phyloP scores from a whole-genome alignment of 768 basidiomycete genomes.

The Clavaria fumosa region DNA sequence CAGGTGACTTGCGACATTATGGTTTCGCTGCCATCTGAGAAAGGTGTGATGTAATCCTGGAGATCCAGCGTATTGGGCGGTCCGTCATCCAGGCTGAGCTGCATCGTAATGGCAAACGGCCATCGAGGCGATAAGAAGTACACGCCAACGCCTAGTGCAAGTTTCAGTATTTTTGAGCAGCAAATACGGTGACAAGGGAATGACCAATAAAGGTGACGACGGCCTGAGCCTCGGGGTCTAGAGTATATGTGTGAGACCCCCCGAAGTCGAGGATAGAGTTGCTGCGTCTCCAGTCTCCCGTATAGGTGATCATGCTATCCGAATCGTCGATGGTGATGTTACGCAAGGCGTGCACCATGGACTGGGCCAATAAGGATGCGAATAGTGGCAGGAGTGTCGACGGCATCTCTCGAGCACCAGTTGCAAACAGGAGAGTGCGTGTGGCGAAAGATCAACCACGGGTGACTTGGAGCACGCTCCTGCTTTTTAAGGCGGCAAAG shows the following conservation, averaged over 20 bases:
- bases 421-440: no score
- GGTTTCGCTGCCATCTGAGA: no score
- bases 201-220: slow-evolving; percentile 3
- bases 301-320: not conserved
- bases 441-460: no score
- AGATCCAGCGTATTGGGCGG: no score
- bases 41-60: no score
- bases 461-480: no score
- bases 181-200: not conserved
- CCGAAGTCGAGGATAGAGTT: not conserved
- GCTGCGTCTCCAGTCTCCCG: not conserved
- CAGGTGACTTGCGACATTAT: not conserved
- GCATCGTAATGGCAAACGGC: slow-evolving; percentile 1
- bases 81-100: no score
- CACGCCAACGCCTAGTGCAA: slow-evolving; percentile 2
- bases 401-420: no score
- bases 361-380: not conserved
- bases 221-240: not conserved
- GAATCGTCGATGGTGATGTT: slow-evolving; percentile 1
- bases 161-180: not conserved
- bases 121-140: slow-evolving; percentile 3
- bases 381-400: not conserved
- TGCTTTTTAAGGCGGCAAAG: no score
- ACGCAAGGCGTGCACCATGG: not conserved
- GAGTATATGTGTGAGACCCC: not conserved